Evolutionary conservation across 1,139 yeast species (phyloP).

Genomic region (Suzukiozyma palmioleophila): DNA sequence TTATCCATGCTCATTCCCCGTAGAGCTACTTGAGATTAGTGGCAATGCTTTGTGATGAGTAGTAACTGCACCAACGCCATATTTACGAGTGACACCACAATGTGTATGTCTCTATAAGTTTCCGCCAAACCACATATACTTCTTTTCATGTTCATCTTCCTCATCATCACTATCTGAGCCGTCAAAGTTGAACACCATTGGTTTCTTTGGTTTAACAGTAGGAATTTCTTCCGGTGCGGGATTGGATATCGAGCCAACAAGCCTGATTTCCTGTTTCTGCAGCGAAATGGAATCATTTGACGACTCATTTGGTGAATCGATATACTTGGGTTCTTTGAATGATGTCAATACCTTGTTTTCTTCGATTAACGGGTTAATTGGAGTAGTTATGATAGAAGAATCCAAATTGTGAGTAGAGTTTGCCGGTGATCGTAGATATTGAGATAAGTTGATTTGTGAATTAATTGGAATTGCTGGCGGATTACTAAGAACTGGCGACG

Average conservation of each 20-base stretch:
- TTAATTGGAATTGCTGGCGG: constrained; percentile 12
- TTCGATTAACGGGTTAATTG: neutral
- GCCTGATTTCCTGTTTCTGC: neutral
- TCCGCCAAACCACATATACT: constrained; percentile 4
- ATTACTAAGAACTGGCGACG: neutral
- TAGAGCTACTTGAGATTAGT: no score
- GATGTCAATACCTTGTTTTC: neutral
- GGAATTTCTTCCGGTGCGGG: neutral
- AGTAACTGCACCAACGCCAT: no score
- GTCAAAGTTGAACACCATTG: constrained; percentile 1
- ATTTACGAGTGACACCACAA: no score
- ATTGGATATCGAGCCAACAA: neutral
- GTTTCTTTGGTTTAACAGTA: neutral
- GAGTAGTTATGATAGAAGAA: neutral
- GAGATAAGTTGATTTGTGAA: constrained; percentile 23
- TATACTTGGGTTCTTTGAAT: neutral
- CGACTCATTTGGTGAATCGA: neutral
- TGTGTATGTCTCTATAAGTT: constrained; percentile 1
- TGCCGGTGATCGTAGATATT: constrained; percentile 14
- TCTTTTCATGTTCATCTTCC: neutral
- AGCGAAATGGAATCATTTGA: neutral
- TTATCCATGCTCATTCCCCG: no score
- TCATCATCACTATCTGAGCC: constrained; percentile 3
- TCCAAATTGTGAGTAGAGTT: constrained; percentile 1
- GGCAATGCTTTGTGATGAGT: no score